These are phyloP conservation scores for Achaetomiella virescens DNA, from an alignment of 495 filamentous ascomycete species.

Conservation along the genomic window DNA sequence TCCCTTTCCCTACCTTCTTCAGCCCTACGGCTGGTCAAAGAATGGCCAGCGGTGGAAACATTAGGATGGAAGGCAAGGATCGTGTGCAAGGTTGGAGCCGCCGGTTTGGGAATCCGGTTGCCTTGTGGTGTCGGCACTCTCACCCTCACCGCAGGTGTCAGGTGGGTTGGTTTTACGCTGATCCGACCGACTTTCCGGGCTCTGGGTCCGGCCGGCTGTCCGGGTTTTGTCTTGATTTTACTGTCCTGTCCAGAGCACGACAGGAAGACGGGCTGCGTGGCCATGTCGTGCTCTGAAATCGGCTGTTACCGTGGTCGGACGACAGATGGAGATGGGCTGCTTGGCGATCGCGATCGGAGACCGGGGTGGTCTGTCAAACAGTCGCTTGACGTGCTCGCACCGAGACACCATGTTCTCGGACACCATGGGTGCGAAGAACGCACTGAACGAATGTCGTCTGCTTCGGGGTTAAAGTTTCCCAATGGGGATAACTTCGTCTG, in stretches of 20 bases:
- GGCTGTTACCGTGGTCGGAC: background rate
- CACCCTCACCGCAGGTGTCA: no score
- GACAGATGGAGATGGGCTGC: background rate
- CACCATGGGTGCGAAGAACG: background rate
- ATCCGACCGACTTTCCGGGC: no score
- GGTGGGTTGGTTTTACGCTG: no score
- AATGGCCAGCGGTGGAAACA: background rate
- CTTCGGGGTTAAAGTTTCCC: background rate
- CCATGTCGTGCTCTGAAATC: background rate
- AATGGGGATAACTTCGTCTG: background rate
- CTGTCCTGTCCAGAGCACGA: background rate
- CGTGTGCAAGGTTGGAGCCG: slow-evolving; percentile 1
- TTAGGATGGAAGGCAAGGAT: background rate
- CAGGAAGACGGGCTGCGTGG: background rate
- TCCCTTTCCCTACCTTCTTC: no score
- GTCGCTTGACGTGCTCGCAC: background rate
- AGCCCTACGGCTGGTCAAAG: no score
- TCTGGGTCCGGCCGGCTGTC: no score
- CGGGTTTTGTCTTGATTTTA: background rate
- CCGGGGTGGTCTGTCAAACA: background rate
- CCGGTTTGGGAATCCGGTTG: background rate
- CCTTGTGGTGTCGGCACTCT: no score
- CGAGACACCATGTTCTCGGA: background rate
- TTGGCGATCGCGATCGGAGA: background rate
- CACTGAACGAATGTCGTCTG: no score